Evolutionary conservation across 768 basidiomycete species (phyloP), one percentile per base, ranked within the genome.

Genomic region (Fomitopsis pulvina): DNA sequence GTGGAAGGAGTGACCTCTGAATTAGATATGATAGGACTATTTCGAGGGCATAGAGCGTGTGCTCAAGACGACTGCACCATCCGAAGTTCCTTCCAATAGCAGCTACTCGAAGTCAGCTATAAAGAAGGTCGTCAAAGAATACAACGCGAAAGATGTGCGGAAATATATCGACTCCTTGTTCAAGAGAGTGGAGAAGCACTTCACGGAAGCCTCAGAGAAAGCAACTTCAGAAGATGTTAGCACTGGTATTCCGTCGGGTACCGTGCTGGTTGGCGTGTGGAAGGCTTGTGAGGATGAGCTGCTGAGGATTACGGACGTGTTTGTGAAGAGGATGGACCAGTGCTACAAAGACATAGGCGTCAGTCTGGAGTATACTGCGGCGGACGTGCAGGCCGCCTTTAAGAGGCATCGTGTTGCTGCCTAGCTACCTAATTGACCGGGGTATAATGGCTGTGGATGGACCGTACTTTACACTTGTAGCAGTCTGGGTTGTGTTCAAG

Each of bases 111-210:
- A 84, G 58, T 78, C 81, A 0, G 71, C 85, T 0, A 69, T 95
- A n/a, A 91, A 89, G 66, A 91, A 89, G 61, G 76, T 88, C 12
- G 68, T 91, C 43, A 92, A 89, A 62, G 94, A 96, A 59, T 86
- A 81, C 64, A 85, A 78, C 53, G 69, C 80, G 32, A 98, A 96
- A 67, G 95, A 98, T 64, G 70, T 98, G 11, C 84, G 89, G 30
- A 95, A 95, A 64, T 76, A 87, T 52, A 71, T 95, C 45, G 95
- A 97, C 48, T 78, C 79, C 7, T 73, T 98, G 30, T 85, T 84
- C 67, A 90, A 90, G 63, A 82, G 95, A 9, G 90, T 98, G 25
- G 91, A 95, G 67, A 98, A 98, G 66, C 95, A 98, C 62, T 97
- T 96, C 60, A 85, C 85, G 5, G 90, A 93, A 59, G 80, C 80